Evolutionary conservation across 306 rosid species (phyloP).

Genomic region (Fragaria nilgerrensis): DNA sequence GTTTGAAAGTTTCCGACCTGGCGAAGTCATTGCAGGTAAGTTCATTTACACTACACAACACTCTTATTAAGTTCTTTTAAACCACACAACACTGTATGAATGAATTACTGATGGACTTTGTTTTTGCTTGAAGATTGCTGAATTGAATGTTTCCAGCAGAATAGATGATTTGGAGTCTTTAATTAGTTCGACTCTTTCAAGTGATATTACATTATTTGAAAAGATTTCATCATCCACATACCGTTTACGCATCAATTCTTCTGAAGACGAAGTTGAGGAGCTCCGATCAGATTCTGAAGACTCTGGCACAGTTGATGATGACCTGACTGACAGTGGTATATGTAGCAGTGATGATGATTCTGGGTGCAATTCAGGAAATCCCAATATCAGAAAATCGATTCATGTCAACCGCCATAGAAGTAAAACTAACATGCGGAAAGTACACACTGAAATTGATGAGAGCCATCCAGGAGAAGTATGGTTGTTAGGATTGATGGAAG

Average conservation of each 20-base stretch:
- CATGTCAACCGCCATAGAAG: slow-evolving; percentile 23
- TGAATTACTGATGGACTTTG: slow-evolving; percentile 22
- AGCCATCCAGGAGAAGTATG: slow-evolving; percentile 90
- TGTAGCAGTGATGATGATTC: slow-evolving; percentile 65
- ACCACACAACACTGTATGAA: slow-evolving; percentile 2
- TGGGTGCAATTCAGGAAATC: slow-evolving; percentile 44
- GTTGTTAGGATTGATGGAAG: slow-evolving; percentile 87
- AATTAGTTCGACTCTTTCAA: slow-evolving; percentile 73
- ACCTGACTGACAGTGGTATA: slow-evolving; percentile 37
- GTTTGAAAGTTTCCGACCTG: slow-evolving; percentile 75
- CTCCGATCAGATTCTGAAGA: slow-evolving; percentile 73
- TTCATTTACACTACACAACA: too few species aligned
- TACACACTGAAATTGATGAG: slow-evolving; percentile 83
- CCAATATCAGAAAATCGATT: slow-evolving; percentile 37
- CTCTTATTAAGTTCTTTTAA: too few species aligned
- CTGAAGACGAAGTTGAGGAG: slow-evolving; percentile 55
- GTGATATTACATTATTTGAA: slow-evolving; percentile 92
- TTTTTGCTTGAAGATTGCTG: slow-evolving; percentile 59
- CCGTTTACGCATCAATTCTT: slow-evolving; percentile 68
- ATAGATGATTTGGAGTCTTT: slow-evolving; percentile 67
- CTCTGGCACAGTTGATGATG: slow-evolving; percentile 80
- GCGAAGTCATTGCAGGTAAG: slow-evolving; percentile 63
- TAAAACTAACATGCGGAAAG: slow-evolving; percentile 36
- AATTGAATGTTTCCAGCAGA: slow-evolving; percentile 61
- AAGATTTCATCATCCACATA: slow-evolving; percentile 88